These are phyloP conservation scores for Boletus eberwhitei DNA, from an alignment of 768 basidiomycete genomes.

Conservation along the genomic window DNA sequence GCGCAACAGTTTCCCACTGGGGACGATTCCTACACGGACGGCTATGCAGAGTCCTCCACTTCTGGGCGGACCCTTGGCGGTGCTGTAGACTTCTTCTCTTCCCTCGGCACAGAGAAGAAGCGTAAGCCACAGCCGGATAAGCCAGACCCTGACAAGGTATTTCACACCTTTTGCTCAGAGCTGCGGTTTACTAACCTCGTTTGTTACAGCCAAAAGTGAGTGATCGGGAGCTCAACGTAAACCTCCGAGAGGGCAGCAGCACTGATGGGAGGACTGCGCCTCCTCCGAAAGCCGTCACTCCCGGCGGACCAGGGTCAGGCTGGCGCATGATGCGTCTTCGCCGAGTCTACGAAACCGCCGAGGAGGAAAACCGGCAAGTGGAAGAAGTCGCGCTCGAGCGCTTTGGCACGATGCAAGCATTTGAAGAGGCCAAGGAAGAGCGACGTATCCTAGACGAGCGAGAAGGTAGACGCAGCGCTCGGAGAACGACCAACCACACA, in stretches of 20 bases:
- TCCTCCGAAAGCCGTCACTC: constrained; percentile 51
- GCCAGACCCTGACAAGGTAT: constrained; percentile 72
- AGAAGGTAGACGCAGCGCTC: constrained; percentile 47
- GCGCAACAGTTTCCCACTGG: constrained; percentile 25
- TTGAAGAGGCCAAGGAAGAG: constrained; percentile 88
- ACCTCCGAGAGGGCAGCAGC: constrained; percentile 45
- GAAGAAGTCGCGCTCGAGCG: constrained; percentile 85
- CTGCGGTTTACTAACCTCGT: constrained; percentile 4
- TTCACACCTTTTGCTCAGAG: neutral
- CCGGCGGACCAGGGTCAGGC: constrained; percentile 88
- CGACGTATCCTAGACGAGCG: constrained; percentile 82
- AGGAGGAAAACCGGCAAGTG: constrained; percentile 71
- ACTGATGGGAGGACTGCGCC: constrained; percentile 38
- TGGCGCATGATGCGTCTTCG: constrained; percentile 99
- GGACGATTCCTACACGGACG: constrained; percentile 61
- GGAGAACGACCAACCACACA: constrained; percentile 34
- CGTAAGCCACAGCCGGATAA: constrained; percentile 57
- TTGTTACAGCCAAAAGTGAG: constrained; percentile 53
- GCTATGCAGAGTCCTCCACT: constrained; percentile 52
- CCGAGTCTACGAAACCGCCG: constrained; percentile 83
- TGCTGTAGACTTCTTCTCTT: constrained; percentile 86
- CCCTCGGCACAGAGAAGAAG: constrained; percentile 76
- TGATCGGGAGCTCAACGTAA: constrained; percentile 58
- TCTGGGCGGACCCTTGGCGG: constrained; percentile 49
- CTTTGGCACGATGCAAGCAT: constrained; percentile 81